These are phyloP conservation scores for Neurospora sp. DNA, from an alignment of 495 filamentous ascomycete genomes.

Conservation along the genomic window DNA sequence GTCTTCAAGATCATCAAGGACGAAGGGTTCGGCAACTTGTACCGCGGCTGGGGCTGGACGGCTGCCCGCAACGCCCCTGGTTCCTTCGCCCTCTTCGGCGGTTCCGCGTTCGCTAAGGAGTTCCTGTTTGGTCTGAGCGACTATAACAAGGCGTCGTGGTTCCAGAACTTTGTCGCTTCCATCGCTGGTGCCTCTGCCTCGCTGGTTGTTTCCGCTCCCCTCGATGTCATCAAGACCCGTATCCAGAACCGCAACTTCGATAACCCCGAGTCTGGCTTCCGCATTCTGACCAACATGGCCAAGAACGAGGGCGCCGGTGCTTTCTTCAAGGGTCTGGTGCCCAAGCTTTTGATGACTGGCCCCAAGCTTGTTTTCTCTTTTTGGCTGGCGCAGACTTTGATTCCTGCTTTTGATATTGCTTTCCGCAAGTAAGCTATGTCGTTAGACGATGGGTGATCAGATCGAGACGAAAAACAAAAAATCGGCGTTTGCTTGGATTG, in stretches of 20 bases:
- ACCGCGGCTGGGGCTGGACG: slow-evolving; percentile 95
- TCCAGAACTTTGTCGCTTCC: slow-evolving; percentile 95
- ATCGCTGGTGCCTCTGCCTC: slow-evolving; percentile 89
- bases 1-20: slow-evolving; percentile 81
- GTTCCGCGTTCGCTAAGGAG: slow-evolving; percentile 96
- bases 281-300: slow-evolving; percentile 79
- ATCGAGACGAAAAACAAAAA: neutral
- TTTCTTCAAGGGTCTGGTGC: slow-evolving; percentile 97
- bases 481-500: neutral
- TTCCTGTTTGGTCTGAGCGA: slow-evolving; percentile 78
- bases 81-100: slow-evolving; percentile 96
- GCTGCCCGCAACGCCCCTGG: slow-evolving; percentile 94
- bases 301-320: slow-evolving; percentile 71
- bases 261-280: slow-evolving; percentile 86
- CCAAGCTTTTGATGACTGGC: slow-evolving; percentile 96
- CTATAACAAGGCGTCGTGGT: slow-evolving; percentile 92
- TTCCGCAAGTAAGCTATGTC: slow-evolving; percentile 3
- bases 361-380: slow-evolving; percentile 99
- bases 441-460: neutral
- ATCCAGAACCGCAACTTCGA: slow-evolving; percentile 99
- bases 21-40: slow-evolving; percentile 82
- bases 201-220: slow-evolving; percentile 82
- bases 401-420: slow-evolving; percentile 45
- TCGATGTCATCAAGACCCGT: slow-evolving; percentile 98
- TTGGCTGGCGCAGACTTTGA: slow-evolving; percentile 95